Percentiles rank a stretch among this genome's conserved stretches.
Evolutionary conservation across 2,329 filamentous ascomycete species (phyloP).

Genomic region (Aspergillus eucalypticola): DNA sequence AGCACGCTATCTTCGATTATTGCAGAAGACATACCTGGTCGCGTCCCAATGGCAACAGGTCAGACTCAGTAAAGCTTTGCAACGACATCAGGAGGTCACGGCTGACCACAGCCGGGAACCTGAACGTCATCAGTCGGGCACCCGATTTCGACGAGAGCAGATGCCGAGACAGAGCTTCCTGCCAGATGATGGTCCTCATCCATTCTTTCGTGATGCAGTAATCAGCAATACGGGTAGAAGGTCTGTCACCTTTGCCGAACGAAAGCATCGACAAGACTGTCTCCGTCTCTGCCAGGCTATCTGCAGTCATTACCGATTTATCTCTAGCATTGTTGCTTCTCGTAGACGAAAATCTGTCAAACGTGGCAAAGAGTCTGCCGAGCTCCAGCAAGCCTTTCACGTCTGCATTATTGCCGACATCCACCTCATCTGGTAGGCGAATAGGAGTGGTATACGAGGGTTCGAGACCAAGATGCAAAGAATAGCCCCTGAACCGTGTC

Average conservation of each 20-base stretch:
- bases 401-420: slow-evolving; percentile 17
- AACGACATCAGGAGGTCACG: slow-evolving; percentile 29
- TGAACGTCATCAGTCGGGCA: slow-evolving; percentile 27
- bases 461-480: slow-evolving; percentile 32
- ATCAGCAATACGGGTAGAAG: slow-evolving; percentile 29
- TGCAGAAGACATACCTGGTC: slow-evolving; percentile 28
- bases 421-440: slow-evolving; percentile 1
- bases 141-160: slow-evolving; percentile 28
- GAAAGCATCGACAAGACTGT: slow-evolving; percentile 20
- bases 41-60: slow-evolving; percentile 32
- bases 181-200: slow-evolving; percentile 38
- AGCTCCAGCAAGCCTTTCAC: slow-evolving; percentile 28
- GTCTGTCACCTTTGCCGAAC: slow-evolving; percentile 13
- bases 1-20: neutral
- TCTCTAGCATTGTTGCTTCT: neutral
- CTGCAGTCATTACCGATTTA: neutral
- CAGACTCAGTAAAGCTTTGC: slow-evolving; percentile 25
- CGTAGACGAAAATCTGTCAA: slow-evolving; percentile 23
- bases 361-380: slow-evolving; percentile 27
- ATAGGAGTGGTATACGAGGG: slow-evolving; percentile 26
- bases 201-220: slow-evolving; percentile 33
- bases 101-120: slow-evolving; percentile 27
- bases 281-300: slow-evolving; percentile 25
- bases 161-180: slow-evolving; percentile 28
- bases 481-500: slow-evolving; percentile 26